Conservation (phyloP, 2,329 filamentous ascomycete species). For the Penicillium psychrosexuale region DNA sequence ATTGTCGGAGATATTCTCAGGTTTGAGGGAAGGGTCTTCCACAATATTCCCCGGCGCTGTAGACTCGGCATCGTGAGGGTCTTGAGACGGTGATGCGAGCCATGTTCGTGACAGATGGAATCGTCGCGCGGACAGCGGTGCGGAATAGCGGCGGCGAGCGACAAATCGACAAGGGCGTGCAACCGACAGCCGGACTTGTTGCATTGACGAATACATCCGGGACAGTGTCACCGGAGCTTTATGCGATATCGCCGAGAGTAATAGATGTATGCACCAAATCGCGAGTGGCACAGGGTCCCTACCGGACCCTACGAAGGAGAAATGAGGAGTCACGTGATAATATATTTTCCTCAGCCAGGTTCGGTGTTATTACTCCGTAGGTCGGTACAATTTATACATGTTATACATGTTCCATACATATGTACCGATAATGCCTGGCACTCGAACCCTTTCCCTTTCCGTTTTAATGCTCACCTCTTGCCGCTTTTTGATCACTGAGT, state of each 20-base stretch:
- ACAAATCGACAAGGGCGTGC: constrained; percentile 39
- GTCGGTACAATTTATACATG: not conserved
- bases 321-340: constrained; percentile 18
- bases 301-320: constrained; percentile 11
- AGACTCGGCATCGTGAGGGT: constrained; percentile 26
- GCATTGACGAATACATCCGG: constrained; percentile 41
- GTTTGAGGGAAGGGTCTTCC: constrained; percentile 15
- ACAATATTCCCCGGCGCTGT: constrained; percentile 20
- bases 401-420: no score
- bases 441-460: no score
- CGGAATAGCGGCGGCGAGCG: constrained; percentile 37
- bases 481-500: no score
- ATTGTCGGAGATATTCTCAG: constrained; percentile 1
- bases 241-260: constrained; percentile 11
- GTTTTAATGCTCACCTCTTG: no score
- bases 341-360: not conserved
- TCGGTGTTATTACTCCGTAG: not conserved
- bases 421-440: no score
- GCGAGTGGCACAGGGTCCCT: constrained; percentile 3
- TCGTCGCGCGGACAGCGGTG: constrained; percentile 24
- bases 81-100: constrained; percentile 28
- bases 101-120: constrained; percentile 35
- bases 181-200: constrained; percentile 33
- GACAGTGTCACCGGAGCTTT: constrained; percentile 28
- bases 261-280: constrained; percentile 10